phyloP scores from a whole-genome alignment of 495 filamentous ascomycete species.

The Penicillium arizonense region DNA sequence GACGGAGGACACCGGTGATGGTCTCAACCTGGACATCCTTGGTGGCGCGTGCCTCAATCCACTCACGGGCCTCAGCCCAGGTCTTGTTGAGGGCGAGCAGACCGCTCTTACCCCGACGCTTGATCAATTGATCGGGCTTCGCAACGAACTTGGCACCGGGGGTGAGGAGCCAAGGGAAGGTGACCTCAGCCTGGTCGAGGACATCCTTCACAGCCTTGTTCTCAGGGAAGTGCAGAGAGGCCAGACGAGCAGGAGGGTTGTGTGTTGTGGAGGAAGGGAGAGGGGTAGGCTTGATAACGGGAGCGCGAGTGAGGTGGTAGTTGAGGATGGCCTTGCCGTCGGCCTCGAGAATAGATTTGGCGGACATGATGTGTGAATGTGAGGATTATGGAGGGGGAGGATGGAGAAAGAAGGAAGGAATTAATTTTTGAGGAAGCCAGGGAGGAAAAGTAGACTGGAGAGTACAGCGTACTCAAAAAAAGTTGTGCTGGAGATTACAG shows the following conservation, averaged over 20 bases:
- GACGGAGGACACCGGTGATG: slow-evolving; percentile 79
- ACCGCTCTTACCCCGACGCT: slow-evolving; percentile 97
- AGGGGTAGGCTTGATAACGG: slow-evolving; percentile 96
- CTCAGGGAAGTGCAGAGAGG: slow-evolving; percentile 89
- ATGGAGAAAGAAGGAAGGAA: slow-evolving; percentile 8
- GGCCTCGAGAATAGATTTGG: slow-evolving; percentile 97
- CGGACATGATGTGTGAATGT: slow-evolving; percentile 71
- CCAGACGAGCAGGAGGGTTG: slow-evolving; percentile 88
- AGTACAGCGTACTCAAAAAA: slow-evolving; percentile 25
- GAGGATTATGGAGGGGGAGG: slow-evolving; percentile 13
- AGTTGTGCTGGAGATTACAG: slow-evolving; percentile 35
- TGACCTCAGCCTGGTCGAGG: slow-evolving; percentile 91
- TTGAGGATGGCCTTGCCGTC: slow-evolving; percentile 99
- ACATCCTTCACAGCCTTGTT: slow-evolving; percentile 78
- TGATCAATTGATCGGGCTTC: slow-evolving; percentile 99
- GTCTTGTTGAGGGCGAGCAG: slow-evolving; percentile 95
- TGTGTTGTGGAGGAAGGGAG: slow-evolving; percentile 82
- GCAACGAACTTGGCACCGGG: slow-evolving; percentile 89
- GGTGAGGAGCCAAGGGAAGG: slow-evolving; percentile 89
- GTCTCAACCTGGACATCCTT: slow-evolving; percentile 93
- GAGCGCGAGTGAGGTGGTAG: slow-evolving; percentile 98
- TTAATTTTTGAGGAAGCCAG: slow-evolving; percentile 14
- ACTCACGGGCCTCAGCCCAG: slow-evolving; percentile 87
- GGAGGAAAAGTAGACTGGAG: slow-evolving; percentile 18
- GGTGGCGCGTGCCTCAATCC: slow-evolving; percentile 87